A percentile compares a stretch with the other conserved stretches of the same genome.
These are phyloP conservation scores for Eragrostis curvula DNA, from an alignment of 176 grass and related monocot genomes.

Conservation along the genomic window DNA sequence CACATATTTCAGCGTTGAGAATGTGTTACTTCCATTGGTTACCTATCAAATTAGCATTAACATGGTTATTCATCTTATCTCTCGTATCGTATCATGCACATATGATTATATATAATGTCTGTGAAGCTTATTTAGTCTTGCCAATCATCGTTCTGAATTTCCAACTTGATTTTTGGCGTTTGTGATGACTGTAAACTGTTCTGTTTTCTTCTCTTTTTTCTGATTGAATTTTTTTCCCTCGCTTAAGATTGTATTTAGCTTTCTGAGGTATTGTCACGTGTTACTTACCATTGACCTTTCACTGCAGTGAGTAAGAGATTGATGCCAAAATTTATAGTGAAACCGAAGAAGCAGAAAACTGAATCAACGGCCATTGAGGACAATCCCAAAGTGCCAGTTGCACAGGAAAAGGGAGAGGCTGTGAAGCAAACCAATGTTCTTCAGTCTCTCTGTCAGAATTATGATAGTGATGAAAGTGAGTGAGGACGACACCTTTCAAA, in stretches of 20 bases:
- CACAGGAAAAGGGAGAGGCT: conserved; percentile 11
- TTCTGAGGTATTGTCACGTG: neutral
- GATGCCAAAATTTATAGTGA: conserved; percentile 58
- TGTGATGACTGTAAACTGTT: neutral
- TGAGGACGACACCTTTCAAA: neutral
- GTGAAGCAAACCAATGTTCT: conserved; percentile 47
- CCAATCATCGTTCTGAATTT: neutral
- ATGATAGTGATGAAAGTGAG: conserved; percentile 54
- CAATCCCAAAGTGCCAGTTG: conserved; percentile 14
- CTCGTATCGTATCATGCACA: neutral
- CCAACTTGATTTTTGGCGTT: conserved; percentile 8
- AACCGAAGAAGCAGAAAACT: conserved; percentile 51
- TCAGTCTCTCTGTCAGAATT: conserved; percentile 54
- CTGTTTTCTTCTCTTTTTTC: neutral
- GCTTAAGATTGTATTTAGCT: neutral
- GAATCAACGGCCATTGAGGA: neutral
- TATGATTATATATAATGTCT: too few relatives aligned
- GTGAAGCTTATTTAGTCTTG: conserved; percentile 4
- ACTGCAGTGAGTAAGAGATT: conserved; percentile 40
- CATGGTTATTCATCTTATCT: neutral
- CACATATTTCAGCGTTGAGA: conserved; percentile 6
- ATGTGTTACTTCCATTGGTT: neutral
- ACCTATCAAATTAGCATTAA: neutral
- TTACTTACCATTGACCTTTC: conserved; percentile 26
- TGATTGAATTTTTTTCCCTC: conserved; percentile 6